These are phyloP conservation scores for Neoscytalidium dimidiatum DNA, from an alignment of 2,329 filamentous ascomycete genomes.

Conservation along the genomic window DNA sequence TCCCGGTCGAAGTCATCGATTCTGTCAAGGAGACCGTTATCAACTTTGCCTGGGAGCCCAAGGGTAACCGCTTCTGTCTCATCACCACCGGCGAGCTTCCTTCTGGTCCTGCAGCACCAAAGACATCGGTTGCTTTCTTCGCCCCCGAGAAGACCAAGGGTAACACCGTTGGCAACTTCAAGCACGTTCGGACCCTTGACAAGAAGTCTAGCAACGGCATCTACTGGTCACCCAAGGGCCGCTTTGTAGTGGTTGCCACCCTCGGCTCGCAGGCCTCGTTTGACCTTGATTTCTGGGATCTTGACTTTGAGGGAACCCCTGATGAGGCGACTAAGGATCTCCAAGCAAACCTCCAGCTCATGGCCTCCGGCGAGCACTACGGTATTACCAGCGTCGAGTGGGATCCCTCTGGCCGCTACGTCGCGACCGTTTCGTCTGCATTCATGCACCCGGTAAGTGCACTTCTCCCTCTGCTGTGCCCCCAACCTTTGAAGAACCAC, in stretches of 20 bases:
- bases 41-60: conserved; percentile 99
- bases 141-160: conserved; percentile 93
- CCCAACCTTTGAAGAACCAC: not conserved
- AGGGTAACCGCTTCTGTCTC: conserved; percentile 94
- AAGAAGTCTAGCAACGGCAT: conserved; percentile 99
- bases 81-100: conserved; percentile 90
- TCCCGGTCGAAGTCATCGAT: conserved; percentile 96
- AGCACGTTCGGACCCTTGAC: conserved; percentile 89
- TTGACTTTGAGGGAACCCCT: conserved; percentile 76
- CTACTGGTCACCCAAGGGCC: conserved; percentile 95
- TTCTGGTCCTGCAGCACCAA: conserved; percentile 77
- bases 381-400: conserved; percentile 97
- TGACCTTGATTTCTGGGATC: conserved; percentile 95
- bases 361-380: conserved; percentile 94
- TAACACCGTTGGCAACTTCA: conserved; percentile 83
- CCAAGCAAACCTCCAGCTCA: conserved; percentile 89
- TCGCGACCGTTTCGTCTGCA: conserved; percentile 87
- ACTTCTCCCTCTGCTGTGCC: not conserved
- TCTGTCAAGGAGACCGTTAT: conserved; percentile 98
- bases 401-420: conserved; percentile 94
- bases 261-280: conserved; percentile 91
- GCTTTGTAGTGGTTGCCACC: conserved; percentile 92
- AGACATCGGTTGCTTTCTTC: conserved; percentile 95
- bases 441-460: conserved; percentile 96
- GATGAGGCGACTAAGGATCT: conserved; percentile 98